phyloP scores from a whole-genome alignment of 176 grass and related monocot genomes.

The Oryza coarctata region DNA sequence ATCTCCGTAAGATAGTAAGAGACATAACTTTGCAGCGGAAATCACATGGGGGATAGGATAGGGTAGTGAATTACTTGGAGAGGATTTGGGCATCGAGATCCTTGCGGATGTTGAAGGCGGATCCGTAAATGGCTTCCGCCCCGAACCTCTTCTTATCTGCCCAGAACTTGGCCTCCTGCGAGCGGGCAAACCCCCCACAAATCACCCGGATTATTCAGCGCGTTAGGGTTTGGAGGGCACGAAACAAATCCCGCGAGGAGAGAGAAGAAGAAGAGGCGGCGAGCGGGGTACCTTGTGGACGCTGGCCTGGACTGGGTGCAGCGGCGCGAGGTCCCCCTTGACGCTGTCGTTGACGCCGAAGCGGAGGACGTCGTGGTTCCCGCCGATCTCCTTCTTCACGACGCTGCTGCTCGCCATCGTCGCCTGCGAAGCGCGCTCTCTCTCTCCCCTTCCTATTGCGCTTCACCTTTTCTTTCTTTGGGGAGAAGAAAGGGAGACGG shows the following conservation, averaged over 20 bases:
- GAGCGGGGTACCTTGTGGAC: constrained; percentile 41
- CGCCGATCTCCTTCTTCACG: constrained; percentile 50
- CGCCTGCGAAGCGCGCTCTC: not conserved
- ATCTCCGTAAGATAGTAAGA: not conserved
- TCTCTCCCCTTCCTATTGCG: not conserved
- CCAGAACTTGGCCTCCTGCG: constrained; percentile 38
- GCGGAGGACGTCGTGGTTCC: constrained; percentile 15
- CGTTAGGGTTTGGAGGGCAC: constrained; percentile 12
- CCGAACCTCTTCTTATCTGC: constrained; percentile 57
- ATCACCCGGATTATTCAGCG: constrained; percentile 1
- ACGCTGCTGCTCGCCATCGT: constrained; percentile 45
- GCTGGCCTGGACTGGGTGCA: constrained; percentile 54
- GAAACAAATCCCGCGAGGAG: not conserved
- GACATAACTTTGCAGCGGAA: no score
- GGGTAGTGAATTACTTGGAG: constrained; percentile 39
- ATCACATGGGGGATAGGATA: not conserved
- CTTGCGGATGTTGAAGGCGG: constrained; percentile 71
- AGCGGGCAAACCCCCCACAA: not conserved
- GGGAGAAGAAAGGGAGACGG: constrained; percentile 28
- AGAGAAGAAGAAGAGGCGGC: not conserved
- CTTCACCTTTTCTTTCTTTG: not conserved
- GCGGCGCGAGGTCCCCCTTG: constrained; percentile 44
- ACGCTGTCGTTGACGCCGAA: constrained; percentile 23
- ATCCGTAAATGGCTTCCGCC: constrained; percentile 62
- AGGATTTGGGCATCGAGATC: constrained; percentile 74